Conservation (phyloP, 495 filamentous ascomycete species). For the Penicillium antarcticum region DNA sequence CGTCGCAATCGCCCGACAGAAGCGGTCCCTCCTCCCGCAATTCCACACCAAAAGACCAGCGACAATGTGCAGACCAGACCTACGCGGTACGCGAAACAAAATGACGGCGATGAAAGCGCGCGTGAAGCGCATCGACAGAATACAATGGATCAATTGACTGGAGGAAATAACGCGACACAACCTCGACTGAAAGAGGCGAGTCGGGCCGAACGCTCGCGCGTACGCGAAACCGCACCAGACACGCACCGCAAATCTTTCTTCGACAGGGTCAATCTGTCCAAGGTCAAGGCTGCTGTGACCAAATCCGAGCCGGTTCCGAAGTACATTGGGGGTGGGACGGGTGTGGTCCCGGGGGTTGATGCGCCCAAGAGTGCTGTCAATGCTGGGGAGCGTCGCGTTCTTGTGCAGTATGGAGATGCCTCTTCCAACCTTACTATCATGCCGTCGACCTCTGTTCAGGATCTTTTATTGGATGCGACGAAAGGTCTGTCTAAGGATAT, state of each 20-base stretch:
- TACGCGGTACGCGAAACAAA: conserved; percentile 7
- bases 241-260: conserved; percentile 22
- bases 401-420: conserved; percentile 62
- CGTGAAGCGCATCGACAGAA: conserved; percentile 38
- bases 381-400: conserved; percentile 68
- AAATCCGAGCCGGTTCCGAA: conserved; percentile 8
- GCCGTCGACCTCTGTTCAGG: conserved; percentile 68
- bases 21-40: conserved; percentile 24
- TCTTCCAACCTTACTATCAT: conserved; percentile 64
- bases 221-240: background rate
- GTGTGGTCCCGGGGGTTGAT: conserved; percentile 64
- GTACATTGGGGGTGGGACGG: conserved; percentile 36
- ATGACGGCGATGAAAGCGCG: conserved; percentile 36
- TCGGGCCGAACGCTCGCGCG: no score
- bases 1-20: conserved; percentile 37
- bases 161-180: conserved; percentile 17
- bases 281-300: conserved; percentile 14
- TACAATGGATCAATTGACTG: conserved; percentile 38
- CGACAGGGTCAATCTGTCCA: conserved; percentile 23
- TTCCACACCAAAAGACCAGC: conserved; percentile 21
- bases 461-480: conserved; percentile 61
- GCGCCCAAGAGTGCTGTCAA: conserved; percentile 84
- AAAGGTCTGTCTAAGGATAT: conserved; percentile 55
- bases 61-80: conserved; percentile 3
- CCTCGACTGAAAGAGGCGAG: conserved; percentile 11